These are phyloP conservation scores for Tulasnella sp. DNA, from an alignment of 768 basidiomycete genomes.

Conservation along the genomic window DNA sequence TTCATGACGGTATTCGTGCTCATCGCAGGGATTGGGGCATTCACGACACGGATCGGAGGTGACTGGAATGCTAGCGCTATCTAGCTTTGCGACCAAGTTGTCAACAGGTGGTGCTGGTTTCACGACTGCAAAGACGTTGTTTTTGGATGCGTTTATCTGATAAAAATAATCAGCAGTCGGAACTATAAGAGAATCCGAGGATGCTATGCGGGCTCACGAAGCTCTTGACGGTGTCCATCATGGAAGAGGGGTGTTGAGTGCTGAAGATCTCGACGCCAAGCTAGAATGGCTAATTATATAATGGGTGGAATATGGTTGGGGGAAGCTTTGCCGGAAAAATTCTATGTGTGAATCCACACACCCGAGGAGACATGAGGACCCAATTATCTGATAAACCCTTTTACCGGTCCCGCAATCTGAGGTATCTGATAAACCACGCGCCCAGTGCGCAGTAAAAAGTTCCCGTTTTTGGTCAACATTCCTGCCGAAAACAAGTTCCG, in stretches of 20 bases:
- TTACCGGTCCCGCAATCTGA: background rate
- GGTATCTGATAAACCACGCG: conserved; percentile 9
- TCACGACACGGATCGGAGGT: conserved; percentile 28
- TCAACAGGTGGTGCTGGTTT: background rate
- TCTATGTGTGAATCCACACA: background rate
- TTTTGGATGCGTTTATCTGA: background rate
- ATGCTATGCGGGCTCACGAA: background rate
- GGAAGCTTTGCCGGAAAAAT: background rate
- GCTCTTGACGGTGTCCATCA: background rate
- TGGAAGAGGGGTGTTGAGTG: background rate
- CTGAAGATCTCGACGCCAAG: background rate
- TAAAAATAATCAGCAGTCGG: background rate
- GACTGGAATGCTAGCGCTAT: conserved; percentile 26
- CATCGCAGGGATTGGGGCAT: conserved; percentile 31
- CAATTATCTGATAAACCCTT: background rate
- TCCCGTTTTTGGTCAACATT: background rate
- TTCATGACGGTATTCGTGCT: conserved; percentile 42
- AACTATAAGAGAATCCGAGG: background rate
- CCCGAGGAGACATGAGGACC: background rate
- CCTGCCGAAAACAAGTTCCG: background rate
- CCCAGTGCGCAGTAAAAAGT: background rate
- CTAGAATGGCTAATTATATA: background rate
- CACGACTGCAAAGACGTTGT: background rate
- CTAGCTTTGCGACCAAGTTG: conserved; percentile 16
- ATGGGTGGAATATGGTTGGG: background rate